Base-by-base conservation (phyloP, 257 asterid species). In the Fraxinus americana region DNA sequence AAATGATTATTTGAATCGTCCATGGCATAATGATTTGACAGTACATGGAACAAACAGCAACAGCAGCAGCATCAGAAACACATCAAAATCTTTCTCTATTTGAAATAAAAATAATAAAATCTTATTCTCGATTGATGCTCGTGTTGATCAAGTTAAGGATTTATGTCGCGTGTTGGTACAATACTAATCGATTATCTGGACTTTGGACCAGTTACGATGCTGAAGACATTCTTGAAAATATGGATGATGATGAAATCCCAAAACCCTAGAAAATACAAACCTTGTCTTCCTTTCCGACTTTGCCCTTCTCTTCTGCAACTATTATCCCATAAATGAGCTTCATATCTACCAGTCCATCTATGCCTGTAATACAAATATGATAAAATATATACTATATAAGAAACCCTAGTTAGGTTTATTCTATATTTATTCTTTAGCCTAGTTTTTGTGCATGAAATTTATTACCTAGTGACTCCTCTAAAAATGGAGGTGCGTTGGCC, bases 271-370 rank as follows among this genome's bases (percentile, higher is more conserved):
- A 30, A n/a, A 7, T 27, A 79, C 86, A 50, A 13, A 91, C 97
- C 94, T 92, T 86, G 98, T 72, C 97, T 92, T 82, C 98, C 98
- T 89, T 94, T 94, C 78, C 98, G 86, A 75, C 94, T 94, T 85
- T 94, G 98, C 70, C 98, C 98, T 91, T 94, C 93, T 80, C 97
- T 89, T 82, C 96, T 84, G 88, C 98, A 92, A 83, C 91, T 90
- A 70, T 92, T 94, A 57, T 94, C 98, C 98, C 98, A 94, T 71
- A 94, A 59, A 79, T 93, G 98, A 76, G 97, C 98, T 86, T 93
- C 96, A 76, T 88, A 93, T 84, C 98, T 86, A 5, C 98, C 98
- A 0, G 98, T 92, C 97, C 97, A 92, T 63, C 97, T 89, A 71
- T 94, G 97, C 79, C 97, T 79, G 13, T 39, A 77, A 57, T n/a